These are phyloP conservation scores for Noccaea bulbosa DNA, from an alignment of 345 rosid genomes.

Conservation along the genomic window DNA sequence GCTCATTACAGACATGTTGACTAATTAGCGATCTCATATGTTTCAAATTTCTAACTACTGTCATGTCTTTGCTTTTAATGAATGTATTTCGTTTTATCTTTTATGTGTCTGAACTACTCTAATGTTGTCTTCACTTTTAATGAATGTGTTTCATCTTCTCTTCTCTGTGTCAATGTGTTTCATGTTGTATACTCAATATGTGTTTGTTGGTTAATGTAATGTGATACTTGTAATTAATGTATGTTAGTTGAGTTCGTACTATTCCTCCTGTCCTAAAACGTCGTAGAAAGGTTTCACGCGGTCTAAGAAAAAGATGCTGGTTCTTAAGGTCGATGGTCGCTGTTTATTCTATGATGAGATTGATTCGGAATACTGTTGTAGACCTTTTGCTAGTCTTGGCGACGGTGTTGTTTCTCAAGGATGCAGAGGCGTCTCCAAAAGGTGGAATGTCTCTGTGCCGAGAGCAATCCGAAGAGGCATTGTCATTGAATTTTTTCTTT, in stretches of 20 bases:
- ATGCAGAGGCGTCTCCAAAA: constrained; percentile 51
- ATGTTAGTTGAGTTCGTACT: no score
- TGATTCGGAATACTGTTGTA: constrained; percentile 55
- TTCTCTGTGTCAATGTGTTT: no score
- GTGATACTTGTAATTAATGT: no score
- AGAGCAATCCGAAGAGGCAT: constrained; percentile 24
- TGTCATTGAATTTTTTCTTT: constrained; percentile 45
- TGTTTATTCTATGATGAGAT: constrained; percentile 41
- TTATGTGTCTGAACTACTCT: no score
- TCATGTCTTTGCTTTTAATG: no score
- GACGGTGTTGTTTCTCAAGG: constrained; percentile 48
- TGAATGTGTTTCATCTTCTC: no score
- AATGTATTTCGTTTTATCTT: no score
- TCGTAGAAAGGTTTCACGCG: not conserved
- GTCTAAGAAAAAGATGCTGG: constrained; percentile 12
- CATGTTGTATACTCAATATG: no score
- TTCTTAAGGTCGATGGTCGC: constrained; percentile 40
- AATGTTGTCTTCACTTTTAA: no score
- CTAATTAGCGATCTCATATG: not conserved
- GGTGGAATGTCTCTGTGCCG: constrained; percentile 18
- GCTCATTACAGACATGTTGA: not conserved
- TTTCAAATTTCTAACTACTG: no score
- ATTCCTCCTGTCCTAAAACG: constrained; percentile 51
- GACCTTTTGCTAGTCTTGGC: constrained; percentile 50
- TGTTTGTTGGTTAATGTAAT: no score